These are phyloP conservation scores for Aspergillus candidus DNA, from an alignment of 2,329 filamentous ascomycete genomes.

Conservation along the genomic window DNA sequence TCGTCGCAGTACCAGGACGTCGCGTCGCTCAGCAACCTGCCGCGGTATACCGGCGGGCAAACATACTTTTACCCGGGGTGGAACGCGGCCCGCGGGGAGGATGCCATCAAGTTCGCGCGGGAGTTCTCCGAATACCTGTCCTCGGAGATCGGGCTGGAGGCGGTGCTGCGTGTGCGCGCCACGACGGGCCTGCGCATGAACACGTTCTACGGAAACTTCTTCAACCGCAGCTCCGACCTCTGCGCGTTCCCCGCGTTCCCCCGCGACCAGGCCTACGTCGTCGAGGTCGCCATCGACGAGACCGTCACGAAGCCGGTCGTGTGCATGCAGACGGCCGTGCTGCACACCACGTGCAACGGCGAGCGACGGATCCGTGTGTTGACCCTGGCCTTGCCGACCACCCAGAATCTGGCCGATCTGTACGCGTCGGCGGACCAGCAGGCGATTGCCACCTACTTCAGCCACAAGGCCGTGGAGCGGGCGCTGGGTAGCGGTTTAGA, in stretches of 20 bases:
- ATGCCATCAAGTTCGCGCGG: conserved; percentile 94
- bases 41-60: conserved; percentile 92
- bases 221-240: conserved; percentile 94
- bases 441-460: conserved; percentile 89
- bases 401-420: conserved; percentile 79
- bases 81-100: conserved; percentile 88
- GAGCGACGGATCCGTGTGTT: conserved; percentile 92
- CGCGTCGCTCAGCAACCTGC: conserved; percentile 89
- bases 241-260: conserved; percentile 98
- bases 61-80: conserved; percentile 98
- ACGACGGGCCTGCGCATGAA: conserved; percentile 94
- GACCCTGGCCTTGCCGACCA: conserved; percentile 88
- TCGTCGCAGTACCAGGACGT: conserved; percentile 96
- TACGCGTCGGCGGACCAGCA: conserved; percentile 94
- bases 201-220: conserved; percentile 99
- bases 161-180: conserved; percentile 88
- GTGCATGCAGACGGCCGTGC: conserved; percentile 86
- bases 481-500: conserved; percentile 81
- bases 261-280: conserved; percentile 92
- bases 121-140: conserved; percentile 98
- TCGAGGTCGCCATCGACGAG: conserved; percentile 97
- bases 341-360: conserved; percentile 96
- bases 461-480: conserved; percentile 93
- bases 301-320: conserved; percentile 84
- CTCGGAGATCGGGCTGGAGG: conserved; percentile 90